These are phyloP conservation scores for Paecilomyces sp. DNA, from an alignment of 2,329 filamentous ascomycete species.

Conservation along the genomic window DNA sequence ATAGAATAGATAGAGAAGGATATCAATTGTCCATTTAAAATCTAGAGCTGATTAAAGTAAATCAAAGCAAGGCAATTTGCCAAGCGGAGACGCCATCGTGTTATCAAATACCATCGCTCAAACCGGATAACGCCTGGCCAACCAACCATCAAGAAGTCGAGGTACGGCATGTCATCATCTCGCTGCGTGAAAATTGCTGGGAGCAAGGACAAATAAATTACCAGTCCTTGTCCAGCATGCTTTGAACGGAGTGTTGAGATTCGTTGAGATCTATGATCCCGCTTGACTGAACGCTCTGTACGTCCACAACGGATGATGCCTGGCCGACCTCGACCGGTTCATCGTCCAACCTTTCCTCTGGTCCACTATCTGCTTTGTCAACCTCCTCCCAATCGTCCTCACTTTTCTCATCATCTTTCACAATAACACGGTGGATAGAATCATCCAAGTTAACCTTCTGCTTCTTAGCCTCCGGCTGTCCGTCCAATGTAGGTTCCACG, in stretches of 20 bases:
- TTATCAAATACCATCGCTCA: background rate
- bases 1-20: background rate
- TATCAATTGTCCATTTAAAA: background rate
- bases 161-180: background rate
- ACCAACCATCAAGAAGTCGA: background rate
- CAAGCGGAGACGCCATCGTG: background rate
- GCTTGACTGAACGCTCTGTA: constrained; percentile 29
- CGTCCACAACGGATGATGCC: constrained; percentile 21
- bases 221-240: constrained; percentile 14
- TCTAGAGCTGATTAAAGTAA: background rate
- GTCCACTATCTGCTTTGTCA: constrained; percentile 18
- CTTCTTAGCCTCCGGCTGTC: constrained; percentile 41
- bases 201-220: constrained; percentile 1
- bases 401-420: constrained; percentile 17
- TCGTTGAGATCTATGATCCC: constrained; percentile 19
- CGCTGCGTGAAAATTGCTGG: background rate
- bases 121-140: background rate
- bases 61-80: background rate
- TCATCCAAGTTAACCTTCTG: constrained; percentile 28
- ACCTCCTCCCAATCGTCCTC: constrained; percentile 37
- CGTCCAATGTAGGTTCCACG: constrained; percentile 37
- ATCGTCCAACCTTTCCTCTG: constrained; percentile 21
- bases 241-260: constrained; percentile 12
- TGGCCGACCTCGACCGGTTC: constrained; percentile 26
- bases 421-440: constrained; percentile 2